Evolutionary conservation across 495 filamentous ascomycete species (phyloP).

Genomic region (Aspergillus wentii): DNA sequence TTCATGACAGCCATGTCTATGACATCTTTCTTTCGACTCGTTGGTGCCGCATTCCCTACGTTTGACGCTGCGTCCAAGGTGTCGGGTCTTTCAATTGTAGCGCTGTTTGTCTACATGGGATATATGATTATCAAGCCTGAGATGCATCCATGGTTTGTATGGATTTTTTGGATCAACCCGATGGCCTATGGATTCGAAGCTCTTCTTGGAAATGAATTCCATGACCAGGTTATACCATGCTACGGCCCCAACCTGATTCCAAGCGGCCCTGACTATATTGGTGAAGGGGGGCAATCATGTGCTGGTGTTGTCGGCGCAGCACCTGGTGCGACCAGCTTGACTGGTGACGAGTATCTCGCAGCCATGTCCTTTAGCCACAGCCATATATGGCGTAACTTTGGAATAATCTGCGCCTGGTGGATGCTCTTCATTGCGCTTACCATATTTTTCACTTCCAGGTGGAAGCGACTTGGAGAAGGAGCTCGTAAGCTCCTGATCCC

Average conservation of each 20-base stretch:
- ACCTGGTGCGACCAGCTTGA: conserved; percentile 33
- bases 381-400: conserved; percentile 45
- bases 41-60: conserved; percentile 44
- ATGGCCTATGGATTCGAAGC: conserved; percentile 63
- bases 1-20: conserved; percentile 37
- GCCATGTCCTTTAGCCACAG: conserved; percentile 44
- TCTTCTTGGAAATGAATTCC: conserved; percentile 58
- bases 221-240: conserved; percentile 36
- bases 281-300: conserved; percentile 51
- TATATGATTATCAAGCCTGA: conserved; percentile 54
- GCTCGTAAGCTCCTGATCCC: conserved; percentile 34
- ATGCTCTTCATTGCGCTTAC: conserved; percentile 33
- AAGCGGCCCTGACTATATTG: conserved; percentile 23
- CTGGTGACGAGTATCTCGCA: conserved; percentile 44
- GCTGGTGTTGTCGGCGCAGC: conserved; percentile 45
- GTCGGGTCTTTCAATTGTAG: conserved; percentile 35
- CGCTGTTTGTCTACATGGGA: conserved; percentile 53
- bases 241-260: conserved; percentile 44
- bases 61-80: conserved; percentile 53
- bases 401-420: conserved; percentile 43
- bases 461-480: conserved; percentile 27
- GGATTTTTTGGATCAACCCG: conserved; percentile 64
- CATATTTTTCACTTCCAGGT: conserved; percentile 29
- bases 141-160: conserved; percentile 68
- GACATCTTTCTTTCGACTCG: conserved; percentile 47